Conservation (phyloP, 352 stramenopile species). For the Phytophthora ohioensis region DNA sequence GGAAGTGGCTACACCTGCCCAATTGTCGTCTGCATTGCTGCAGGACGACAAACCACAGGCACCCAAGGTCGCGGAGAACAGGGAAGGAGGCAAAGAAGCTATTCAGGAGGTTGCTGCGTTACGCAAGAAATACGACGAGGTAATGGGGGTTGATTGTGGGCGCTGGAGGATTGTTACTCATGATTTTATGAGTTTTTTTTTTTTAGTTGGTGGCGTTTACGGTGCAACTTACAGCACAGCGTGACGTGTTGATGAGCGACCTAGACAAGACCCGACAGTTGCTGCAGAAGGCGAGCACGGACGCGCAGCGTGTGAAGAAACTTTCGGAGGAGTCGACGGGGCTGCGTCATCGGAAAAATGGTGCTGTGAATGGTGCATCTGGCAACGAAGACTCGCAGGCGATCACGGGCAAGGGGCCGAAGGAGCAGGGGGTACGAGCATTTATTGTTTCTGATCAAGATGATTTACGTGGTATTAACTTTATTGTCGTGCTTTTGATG, state of each 20-base stretch:
- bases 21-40: slow-evolving; percentile 71
- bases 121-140: slow-evolving; percentile 92
- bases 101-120: slow-evolving; percentile 70
- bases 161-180: background rate
- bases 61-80: slow-evolving; percentile 37
- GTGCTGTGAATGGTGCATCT: slow-evolving; percentile 20
- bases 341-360: slow-evolving; percentile 81
- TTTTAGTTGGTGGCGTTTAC: slow-evolving; percentile 87
- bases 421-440: slow-evolving; percentile 64
- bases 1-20: slow-evolving; percentile 53
- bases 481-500: slow-evolving; percentile 6
- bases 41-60: slow-evolving; percentile 50
- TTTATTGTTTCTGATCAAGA: background rate
- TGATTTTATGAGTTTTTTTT: slow-evolving; percentile 3
- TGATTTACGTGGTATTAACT: background rate
- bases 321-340: slow-evolving; percentile 62
- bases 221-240: slow-evolving; percentile 87
- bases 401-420: slow-evolving; percentile 44
- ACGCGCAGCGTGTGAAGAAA: slow-evolving; percentile 73
- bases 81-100: slow-evolving; percentile 55
- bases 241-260: slow-evolving; percentile 86
- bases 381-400: slow-evolving; percentile 49
- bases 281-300: slow-evolving; percentile 73
- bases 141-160: slow-evolving; percentile 20
- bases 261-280: slow-evolving; percentile 83